Evolutionary conservation across 176 grass and related monocot genomes (phyloP), one percentile per base, ranked within the genome.

Genomic region (Secale cereale): DNA sequence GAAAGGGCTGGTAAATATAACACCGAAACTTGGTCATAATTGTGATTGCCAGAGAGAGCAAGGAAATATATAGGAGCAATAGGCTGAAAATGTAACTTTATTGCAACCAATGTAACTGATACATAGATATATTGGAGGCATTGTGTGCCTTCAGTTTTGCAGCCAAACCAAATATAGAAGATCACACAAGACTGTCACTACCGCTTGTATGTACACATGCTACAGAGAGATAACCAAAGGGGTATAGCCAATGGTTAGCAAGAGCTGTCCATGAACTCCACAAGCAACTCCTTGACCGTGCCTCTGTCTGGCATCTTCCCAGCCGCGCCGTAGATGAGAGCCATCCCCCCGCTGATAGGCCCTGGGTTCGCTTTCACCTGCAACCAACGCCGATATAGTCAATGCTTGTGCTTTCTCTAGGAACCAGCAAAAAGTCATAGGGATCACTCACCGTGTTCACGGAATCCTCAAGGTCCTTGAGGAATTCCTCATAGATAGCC

Each of bases 291-390:
- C 61, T 81, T 82, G n/a, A 96, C 90, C 72, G 89, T 96, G 79
- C 93, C 97, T 88, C 97, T 88, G 86, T 99, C 97, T 0, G 97
- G 97, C 97, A 99, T 99, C 91, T 96, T 99, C 83, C 97, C 93
- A 9, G 93, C 97, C 0, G 93, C 91, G 13, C 97, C 97, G 20
- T 99, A 99, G 63, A 96, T 92, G 4, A 93, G 97, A 52, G 97
- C 97, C 65, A 80, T 76, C 10, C 97, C 97, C 19, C 97, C 91
- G 3, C 30, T 91, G 43, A 99, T 92, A 66, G 97, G 93, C 7
- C 97, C 97, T 62, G 97, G 93, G 41, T 96, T 99, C 61, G 90
- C 87, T 84, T 96, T 99, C 50, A 92, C 97, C 97, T 99, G 67
- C 68, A 76, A 76, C 20, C 17, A 22, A 32, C 46, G 32, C 45